A percentile compares a stretch with the other conserved stretches of the same genome.
Evolutionary conservation across 169 alveolate species (phyloP).

Genomic region (Plasmodium vivax): DNA sequence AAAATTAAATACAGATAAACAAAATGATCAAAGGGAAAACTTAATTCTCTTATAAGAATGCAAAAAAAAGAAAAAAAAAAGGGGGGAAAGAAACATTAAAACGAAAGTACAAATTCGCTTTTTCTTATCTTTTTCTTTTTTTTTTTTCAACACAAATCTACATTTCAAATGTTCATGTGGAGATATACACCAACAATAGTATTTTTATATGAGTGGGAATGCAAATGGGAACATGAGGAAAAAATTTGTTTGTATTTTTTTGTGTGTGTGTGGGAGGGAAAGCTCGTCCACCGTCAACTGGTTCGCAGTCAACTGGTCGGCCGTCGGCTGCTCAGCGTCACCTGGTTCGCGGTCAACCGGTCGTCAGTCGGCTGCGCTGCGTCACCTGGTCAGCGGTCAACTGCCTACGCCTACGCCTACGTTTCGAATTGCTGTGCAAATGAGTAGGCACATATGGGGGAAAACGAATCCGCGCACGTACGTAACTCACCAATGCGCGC

Average conservation of each 20-base stretch:
- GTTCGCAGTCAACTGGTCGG: not conserved
- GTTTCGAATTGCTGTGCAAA: not conserved
- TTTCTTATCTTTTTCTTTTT: not conserved
- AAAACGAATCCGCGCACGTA: not conserved
- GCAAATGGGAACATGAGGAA: not conserved
- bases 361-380: not conserved
- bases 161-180: constrained; percentile 8
- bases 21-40: constrained; percentile 4
- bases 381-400: not conserved
- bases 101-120: not conserved
- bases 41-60: not conserved
- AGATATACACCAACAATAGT: not conserved
- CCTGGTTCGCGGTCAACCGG: not conserved
- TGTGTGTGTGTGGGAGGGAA: not conserved
- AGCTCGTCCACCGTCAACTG: not conserved
- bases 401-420: not conserved
- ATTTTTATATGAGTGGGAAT: not conserved
- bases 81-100: not conserved
- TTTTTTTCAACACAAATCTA: constrained; percentile 37
- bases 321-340: no score
- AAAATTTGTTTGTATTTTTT: not conserved
- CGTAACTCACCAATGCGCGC: not conserved
- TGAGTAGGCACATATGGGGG: not conserved
- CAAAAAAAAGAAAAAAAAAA: not conserved
- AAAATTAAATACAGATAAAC: not conserved